Conservation (phyloP, 78 protist genomes). For the Monosiga brevicollis region DNA sequence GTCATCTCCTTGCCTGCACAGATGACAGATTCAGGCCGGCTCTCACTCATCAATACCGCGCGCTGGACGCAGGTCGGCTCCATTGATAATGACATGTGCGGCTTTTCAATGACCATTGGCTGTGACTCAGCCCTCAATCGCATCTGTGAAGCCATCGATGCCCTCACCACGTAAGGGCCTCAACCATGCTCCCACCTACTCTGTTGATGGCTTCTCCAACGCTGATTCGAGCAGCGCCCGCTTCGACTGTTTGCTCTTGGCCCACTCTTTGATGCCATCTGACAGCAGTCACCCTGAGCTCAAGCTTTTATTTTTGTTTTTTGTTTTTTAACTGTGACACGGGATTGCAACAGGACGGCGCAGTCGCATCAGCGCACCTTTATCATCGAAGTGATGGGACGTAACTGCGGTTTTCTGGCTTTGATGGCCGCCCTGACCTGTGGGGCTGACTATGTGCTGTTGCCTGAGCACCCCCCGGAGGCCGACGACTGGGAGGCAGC, state of each 20-base stretch:
- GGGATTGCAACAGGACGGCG: constrained; percentile 43
- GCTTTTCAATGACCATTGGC: constrained; percentile 39
- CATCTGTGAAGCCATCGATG: constrained; percentile 55
- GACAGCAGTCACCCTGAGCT: neutral
- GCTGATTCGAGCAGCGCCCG: too few relatives aligned
- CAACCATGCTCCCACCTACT: too few relatives aligned
- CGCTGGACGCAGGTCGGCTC: constrained; percentile 35
- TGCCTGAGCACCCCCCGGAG: constrained; percentile 61
- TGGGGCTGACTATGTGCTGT: constrained; percentile 62
- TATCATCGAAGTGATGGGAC: constrained; percentile 44
- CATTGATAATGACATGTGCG: constrained; percentile 67
- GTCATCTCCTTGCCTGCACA: too few relatives aligned
- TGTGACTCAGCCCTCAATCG: constrained; percentile 53
- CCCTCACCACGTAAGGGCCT: constrained; percentile 20
- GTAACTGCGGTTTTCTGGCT: constrained; percentile 52
- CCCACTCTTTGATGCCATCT: too few relatives aligned
- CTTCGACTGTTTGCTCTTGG: too few relatives aligned
- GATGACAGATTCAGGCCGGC: too few relatives aligned
- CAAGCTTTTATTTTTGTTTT: neutral
- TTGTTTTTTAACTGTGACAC: too few relatives aligned
- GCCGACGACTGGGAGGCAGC: constrained; percentile 37
- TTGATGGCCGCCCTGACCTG: constrained; percentile 49
- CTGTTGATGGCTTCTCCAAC: too few relatives aligned
- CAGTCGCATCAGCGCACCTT: constrained; percentile 56
- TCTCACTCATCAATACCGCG: too few relatives aligned